Base-by-base conservation (phyloP, 2,329 filamentous ascomycete genomes). In the Pezicula neosporulosa region DNA sequence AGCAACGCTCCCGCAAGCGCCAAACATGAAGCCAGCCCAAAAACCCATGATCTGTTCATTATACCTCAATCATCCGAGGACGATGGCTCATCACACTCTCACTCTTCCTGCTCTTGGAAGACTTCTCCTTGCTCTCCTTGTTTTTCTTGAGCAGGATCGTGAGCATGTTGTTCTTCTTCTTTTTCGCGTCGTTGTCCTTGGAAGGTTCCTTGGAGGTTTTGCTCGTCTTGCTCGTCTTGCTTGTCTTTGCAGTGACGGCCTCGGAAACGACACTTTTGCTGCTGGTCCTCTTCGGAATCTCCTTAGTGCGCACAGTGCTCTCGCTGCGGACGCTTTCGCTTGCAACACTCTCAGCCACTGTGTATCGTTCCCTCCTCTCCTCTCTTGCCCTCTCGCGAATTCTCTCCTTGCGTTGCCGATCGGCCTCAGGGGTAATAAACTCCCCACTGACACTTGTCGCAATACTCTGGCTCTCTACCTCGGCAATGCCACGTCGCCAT, bases 401-500 rank as follows among this genome's bases (percentile, higher is more conserved):
- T 2, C 53, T 44, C 41, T 62, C 60, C 13, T 60, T 60, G 49
- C 56, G 57, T 28, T 60, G 59, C 15, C 59, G 56, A 15, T 59
- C 58, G 5, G 61, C 62, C n/a, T 58, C 61, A 0, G 66, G 65
- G 1, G 65, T 68, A 21, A 68, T 66, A 44, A 61, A 64, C 44
- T 67, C 64, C 1, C 60, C 64, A 57, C 66, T 65, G 3, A 64
- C 63, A 53, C 64, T 66, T 3, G 65, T 67, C 2, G 52, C 54
- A 3, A 66, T 60, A 46, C 62, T 64, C 33, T 56, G 46, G 1
- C 41, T 53, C 28, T 63, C 64, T 6, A 58, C 59, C 8, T 63
- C 63, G 2, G 62, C 64, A 50, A 68, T 66, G 1, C 66, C 66
- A 7, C 64, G 50, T 39, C 66, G 55, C 66, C 66, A 68, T 19